phyloP scores from a whole-genome alignment of 2,329 filamentous ascomycete genomes.

The Acephala macrosclerotiorum region DNA sequence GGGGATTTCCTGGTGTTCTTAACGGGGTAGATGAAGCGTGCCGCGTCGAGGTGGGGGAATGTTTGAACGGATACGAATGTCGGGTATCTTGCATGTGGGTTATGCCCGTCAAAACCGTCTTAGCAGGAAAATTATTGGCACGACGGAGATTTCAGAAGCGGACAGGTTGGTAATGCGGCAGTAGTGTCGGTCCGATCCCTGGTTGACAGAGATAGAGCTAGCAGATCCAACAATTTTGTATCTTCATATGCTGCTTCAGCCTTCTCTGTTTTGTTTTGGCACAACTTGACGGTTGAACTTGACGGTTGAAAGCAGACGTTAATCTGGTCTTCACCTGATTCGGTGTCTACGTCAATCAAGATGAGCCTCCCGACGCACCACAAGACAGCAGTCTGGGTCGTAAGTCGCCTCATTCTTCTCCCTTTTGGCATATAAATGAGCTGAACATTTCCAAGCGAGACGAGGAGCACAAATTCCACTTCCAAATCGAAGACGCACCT shows the following conservation, averaged over 20 bases:
- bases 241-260: background rate
- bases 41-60: background rate
- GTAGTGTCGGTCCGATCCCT: constrained; percentile 2
- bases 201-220: background rate
- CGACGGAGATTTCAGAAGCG: background rate
- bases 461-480: constrained; percentile 1
- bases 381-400: constrained; percentile 16
- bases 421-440: background rate
- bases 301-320: background rate
- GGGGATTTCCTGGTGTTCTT: background rate
- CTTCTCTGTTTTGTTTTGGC: background rate
- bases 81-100: background rate
- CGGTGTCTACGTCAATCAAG: background rate
- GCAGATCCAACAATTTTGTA: background rate
- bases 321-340: background rate
- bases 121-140: no score
- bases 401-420: background rate
- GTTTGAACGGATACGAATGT: background rate
- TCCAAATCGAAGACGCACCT: constrained; percentile 6
- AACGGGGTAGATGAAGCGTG: background rate
- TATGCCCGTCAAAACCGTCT: no score
- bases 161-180: background rate
- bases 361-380: constrained; percentile 15
- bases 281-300: background rate
- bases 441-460: constrained; percentile 5